A percentile compares a stretch with the other conserved stretches of the same genome.
Conservation (phyloP, 192 early-diverging fungal species). For the Coemansia sp. region DNA sequence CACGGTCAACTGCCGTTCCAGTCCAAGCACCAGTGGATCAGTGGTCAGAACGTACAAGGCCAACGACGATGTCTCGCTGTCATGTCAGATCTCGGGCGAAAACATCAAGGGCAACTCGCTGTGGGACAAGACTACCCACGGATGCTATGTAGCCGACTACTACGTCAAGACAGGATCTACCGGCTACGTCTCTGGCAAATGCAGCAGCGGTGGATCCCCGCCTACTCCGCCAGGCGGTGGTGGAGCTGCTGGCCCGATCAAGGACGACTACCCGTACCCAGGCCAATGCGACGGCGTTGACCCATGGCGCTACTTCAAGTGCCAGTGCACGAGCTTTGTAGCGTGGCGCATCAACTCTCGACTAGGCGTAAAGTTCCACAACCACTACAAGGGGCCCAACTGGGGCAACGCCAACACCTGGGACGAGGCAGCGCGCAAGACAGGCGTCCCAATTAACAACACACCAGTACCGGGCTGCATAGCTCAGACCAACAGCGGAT, state of each 20-base stretch:
- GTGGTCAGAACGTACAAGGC: conserved; percentile 25
- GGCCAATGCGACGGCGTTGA: conserved; percentile 36
- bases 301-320: conserved; percentile 49
- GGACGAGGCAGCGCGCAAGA: conserved; percentile 33
- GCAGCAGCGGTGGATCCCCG: conserved; percentile 18
- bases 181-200: conserved; percentile 35
- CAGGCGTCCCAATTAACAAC: conserved; percentile 25
- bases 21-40: conserved; percentile 26
- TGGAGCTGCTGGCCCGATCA: conserved; percentile 39
- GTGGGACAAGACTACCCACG: conserved; percentile 54
- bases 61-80: conserved; percentile 26
- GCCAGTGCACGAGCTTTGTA: conserved; percentile 53
- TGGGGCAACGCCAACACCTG: conserved; percentile 54
- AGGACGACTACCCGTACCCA: conserved; percentile 50
- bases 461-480: conserved; percentile 26
- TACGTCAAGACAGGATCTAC: conserved; percentile 46
- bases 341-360: conserved; percentile 53
- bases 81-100: conserved; percentile 48
- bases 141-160: conserved; percentile 56
- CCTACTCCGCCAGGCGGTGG: conserved; percentile 11
- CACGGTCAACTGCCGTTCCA: conserved; percentile 31
- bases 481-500: conserved; percentile 35
- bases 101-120: conserved; percentile 34
- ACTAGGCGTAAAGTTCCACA: conserved; percentile 47
- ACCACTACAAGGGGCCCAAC: conserved; percentile 45